Conservation (phyloP, 176 grass and related monocot species). For the Tillandsia leiboldiana region DNA sequence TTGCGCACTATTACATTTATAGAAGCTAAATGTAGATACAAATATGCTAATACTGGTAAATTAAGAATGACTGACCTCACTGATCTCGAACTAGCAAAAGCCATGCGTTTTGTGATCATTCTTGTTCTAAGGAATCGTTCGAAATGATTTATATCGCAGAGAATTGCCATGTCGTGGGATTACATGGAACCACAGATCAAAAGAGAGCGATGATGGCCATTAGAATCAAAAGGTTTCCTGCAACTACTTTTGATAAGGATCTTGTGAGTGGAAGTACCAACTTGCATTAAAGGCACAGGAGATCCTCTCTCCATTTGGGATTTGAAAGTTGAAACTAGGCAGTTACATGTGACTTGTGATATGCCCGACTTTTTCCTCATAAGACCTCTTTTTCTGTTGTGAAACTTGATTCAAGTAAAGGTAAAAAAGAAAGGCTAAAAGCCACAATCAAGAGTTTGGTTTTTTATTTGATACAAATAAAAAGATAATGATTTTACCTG, state of each 20-base stretch:
- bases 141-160: conserved; percentile 8
- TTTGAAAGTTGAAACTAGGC: background rate
- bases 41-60: background rate
- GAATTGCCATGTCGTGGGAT: conserved; percentile 21
- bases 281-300: conserved; percentile 12
- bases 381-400: background rate
- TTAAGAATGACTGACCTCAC: conserved; percentile 37
- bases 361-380: background rate
- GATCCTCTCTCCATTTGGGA: background rate
- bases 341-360: background rate
- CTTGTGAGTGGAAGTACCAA: conserved; percentile 48
- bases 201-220: conserved; percentile 31
- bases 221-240: conserved; percentile 32
- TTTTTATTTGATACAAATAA: background rate
- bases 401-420: background rate
- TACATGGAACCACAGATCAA: conserved; percentile 6
- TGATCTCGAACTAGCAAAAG: conserved; percentile 31
- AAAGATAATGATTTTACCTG: too few relatives aligned
- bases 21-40: too few relatives aligned
- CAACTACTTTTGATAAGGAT: conserved; percentile 44
- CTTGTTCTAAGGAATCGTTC: conserved; percentile 6
- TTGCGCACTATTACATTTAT: too few relatives aligned
- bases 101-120: conserved; percentile 32
- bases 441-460: background rate
- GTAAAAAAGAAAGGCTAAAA: background rate